Evolutionary conservation across 257 asterid genomes (phyloP).

Genomic region (Fraxinus quadrangulata): DNA sequence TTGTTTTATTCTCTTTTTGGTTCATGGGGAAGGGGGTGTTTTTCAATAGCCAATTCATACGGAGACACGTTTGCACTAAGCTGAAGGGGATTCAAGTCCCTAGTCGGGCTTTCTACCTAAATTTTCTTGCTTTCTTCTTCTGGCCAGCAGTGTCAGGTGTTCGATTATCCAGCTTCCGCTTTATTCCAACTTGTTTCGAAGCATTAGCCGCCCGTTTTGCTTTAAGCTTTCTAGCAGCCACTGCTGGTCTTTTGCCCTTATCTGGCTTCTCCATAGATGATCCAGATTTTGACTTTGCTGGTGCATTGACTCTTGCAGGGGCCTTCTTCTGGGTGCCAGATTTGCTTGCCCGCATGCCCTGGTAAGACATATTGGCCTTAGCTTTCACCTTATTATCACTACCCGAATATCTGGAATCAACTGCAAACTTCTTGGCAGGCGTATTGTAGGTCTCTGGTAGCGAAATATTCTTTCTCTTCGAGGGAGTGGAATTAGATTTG

Average conservation of each 20-base stretch:
- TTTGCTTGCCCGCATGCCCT: constrained; percentile 83
- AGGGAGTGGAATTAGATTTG: constrained; percentile 48
- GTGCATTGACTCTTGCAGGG: constrained; percentile 23
- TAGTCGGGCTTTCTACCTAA: constrained; percentile 22
- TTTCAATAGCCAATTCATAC: neutral
- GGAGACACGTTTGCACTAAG: neutral
- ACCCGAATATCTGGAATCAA: constrained; percentile 38
- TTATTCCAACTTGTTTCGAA: constrained; percentile 49
- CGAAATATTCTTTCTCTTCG: constrained; percentile 47
- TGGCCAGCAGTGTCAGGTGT: constrained; percentile 56
- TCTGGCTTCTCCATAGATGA: constrained; percentile 31
- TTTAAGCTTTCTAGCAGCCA: constrained; percentile 78
- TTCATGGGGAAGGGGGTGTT: neutral
- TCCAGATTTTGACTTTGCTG: constrained; percentile 30
- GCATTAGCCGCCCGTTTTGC: constrained; percentile 40
- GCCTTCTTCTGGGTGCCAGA: constrained; percentile 68
- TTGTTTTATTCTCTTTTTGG: neutral
- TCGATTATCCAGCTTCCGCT: constrained; percentile 61
- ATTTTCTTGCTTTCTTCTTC: constrained; percentile 72
- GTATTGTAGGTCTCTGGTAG: constrained; percentile 32
- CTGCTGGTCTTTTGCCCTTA: constrained; percentile 69
- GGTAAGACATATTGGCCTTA: constrained; percentile 52
- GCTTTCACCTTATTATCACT: constrained; percentile 28
- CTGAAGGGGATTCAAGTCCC: neutral
- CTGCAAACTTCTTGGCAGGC: constrained; percentile 47